Base-by-base conservation (phyloP, 331 rosid genomes). In the Acacia pycnantha region DNA sequence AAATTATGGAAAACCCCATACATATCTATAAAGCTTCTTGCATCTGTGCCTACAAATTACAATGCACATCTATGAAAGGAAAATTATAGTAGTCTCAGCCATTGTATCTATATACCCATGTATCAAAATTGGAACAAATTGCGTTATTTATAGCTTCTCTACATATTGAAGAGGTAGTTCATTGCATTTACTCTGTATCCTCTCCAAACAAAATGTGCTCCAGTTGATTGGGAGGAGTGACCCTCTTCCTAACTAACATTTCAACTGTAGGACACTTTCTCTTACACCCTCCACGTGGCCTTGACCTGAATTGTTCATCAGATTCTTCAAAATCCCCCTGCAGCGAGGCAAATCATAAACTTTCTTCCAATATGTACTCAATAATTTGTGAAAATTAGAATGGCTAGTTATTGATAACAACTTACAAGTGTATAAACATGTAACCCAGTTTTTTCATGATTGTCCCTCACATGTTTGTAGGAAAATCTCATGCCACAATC, bases 401-500 rank as follows among this genome's bases (percentile, higher is more conserved):
- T 44, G 73, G 19, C 56, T 29, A 4, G n/a, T 16, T 11, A 27
- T 65, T 65, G 41, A 31, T 71, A 50, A 18, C 10, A 24, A 85
- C 94, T 89, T 85, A 92, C 97, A 74, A 14, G 46, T n/a, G 83
- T 54, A 79, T 82, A 88, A 21, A 89, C 90, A 77, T 92, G 93
- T 64, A 31, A 47, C 24, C 89, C 89, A 15, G 80, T 82, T 77
- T 88, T 92, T 86, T 90, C 93, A 33, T 89, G 97, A n/a, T 85
- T 90, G 65, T 92, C 90, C 75, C 97, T 82, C 67, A 90, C 97
- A 18, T 92, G 95, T 81, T 90, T 92, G 82, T 89, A 90, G 11
- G 93, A 79, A 53, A 92, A 92, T 70, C 91, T 90, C 95, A 83
- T 84, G 79, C 89, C 91, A 76, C 97, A 92, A 77, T 88, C 91